Evolutionary conservation across 805 yeast genomes (phyloP).

Genomic region (Zygosaccharomyces lentus): DNA sequence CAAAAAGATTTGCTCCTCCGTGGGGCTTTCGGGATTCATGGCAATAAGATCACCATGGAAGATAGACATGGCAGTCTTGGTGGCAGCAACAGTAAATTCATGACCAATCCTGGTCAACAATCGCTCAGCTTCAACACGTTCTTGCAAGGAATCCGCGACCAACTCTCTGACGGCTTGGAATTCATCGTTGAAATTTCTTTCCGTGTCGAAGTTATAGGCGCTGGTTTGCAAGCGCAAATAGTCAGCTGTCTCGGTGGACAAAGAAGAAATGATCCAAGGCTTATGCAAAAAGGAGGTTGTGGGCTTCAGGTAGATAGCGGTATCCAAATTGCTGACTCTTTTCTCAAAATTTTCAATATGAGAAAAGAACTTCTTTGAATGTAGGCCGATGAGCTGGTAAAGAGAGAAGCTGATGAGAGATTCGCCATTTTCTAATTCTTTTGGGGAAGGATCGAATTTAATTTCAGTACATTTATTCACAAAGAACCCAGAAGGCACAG

Average conservation of each 20-base stretch:
- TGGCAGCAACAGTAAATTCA: conserved; percentile 74
- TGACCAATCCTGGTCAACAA: conserved; percentile 63
- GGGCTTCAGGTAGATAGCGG: conserved; percentile 59
- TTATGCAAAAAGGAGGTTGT: conserved; percentile 54
- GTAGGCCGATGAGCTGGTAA: conserved; percentile 52
- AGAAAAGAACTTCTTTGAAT: conserved; percentile 59
- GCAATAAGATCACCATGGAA: conserved; percentile 70
- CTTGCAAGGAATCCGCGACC: conserved; percentile 53
- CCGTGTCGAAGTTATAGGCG: conserved; percentile 27
- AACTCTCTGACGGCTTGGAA: conserved; percentile 77
- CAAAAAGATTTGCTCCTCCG: conserved; percentile 60
- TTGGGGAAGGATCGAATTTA: conserved; percentile 63
- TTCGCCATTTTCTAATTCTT: conserved; percentile 21
- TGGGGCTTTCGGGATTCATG: conserved; percentile 72
- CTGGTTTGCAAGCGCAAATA: conserved; percentile 53
- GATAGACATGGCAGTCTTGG: conserved; percentile 73
- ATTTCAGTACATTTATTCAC: conserved; percentile 64
- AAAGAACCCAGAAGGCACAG: conserved; percentile 73
- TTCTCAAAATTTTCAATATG: conserved; percentile 51
- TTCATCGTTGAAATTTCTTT: conserved; percentile 89
- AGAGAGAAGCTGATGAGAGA: conserved; percentile 41
- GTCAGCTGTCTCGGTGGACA: conserved; percentile 46
- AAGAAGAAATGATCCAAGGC: conserved; percentile 63
- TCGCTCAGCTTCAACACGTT: conserved; percentile 71
- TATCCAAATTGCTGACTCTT: conserved; percentile 40